Conservation (phyloP, 2,329 filamentous ascomycete genomes). For the Berkeleyomyces rouxiae region DNA sequence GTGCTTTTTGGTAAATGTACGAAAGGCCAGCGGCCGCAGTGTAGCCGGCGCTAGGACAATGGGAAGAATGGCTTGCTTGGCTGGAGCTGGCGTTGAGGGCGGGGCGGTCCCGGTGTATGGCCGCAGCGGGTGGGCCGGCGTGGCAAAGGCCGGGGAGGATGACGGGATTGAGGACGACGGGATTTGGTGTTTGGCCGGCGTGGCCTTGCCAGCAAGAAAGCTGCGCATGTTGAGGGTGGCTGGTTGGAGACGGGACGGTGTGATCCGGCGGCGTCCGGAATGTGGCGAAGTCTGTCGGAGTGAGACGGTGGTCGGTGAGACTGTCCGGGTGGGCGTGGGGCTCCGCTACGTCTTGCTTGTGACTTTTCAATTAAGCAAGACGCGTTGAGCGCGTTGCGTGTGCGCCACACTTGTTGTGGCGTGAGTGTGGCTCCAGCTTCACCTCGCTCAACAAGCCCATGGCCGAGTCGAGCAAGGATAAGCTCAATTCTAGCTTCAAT, state of each 20-base stretch:
- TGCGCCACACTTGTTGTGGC: conserved; percentile 3
- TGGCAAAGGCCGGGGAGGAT: conserved; percentile 80
- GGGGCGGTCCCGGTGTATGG: conserved; percentile 34
- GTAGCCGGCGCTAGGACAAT: conserved; percentile 79
- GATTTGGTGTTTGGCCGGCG: conserved; percentile 15
- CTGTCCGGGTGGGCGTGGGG: not conserved
- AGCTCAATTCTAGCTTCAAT: not conserved
- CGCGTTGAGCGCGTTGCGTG: conserved; percentile 6
- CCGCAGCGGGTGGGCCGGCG: conserved; percentile 62
- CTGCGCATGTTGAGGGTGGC: conserved; percentile 9
- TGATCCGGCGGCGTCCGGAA: not conserved
- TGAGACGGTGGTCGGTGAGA: not conserved
- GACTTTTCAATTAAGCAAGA: conserved; percentile 8
- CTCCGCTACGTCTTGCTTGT: not conserved
- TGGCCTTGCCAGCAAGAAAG: conserved; percentile 14
- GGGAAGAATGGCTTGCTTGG: conserved; percentile 48
- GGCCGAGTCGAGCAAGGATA: not conserved
- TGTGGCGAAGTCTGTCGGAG: not conserved
- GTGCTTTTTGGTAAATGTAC: conserved; percentile 95
- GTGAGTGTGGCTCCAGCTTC: not conserved
- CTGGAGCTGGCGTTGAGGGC: conserved; percentile 16
- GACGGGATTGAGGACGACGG: conserved; percentile 54
- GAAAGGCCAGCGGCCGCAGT: conserved; percentile 76
- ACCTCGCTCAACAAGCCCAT: not conserved
- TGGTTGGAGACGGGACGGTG: not conserved